A percentile compares a stretch with the other conserved stretches of the same genome.
Conservation (phyloP, 1,284 basidiomycete genomes). For the Sanghuangporus sanghuang region DNA sequence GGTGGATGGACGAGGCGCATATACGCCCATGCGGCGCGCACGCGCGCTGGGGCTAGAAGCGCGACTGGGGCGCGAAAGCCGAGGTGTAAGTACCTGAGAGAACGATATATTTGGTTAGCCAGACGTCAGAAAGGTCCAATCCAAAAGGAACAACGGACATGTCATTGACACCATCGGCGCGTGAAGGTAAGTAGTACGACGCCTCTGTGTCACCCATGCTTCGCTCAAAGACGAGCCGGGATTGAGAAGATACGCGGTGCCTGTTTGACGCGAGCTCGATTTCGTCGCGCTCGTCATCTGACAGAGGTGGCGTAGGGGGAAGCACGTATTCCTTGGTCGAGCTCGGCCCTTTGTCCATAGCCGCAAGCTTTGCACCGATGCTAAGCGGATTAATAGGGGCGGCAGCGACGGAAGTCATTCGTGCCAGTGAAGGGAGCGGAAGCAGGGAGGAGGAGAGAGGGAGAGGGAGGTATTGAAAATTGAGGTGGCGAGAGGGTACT, state of each 20-base stretch:
- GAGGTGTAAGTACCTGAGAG: slow-evolving; percentile 61
- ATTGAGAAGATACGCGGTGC: not conserved
- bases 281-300: slow-evolving; percentile 14
- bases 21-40: slow-evolving; percentile 64
- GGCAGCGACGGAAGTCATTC: not conserved
- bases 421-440: not conserved
- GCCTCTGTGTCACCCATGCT: slow-evolving; percentile 59
- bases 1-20: slow-evolving; percentile 63
- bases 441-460: not conserved
- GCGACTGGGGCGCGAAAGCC: slow-evolving; percentile 47
- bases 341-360: not conserved
- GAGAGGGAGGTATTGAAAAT: not conserved
- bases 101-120: not conserved
- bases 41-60: slow-evolving; percentile 39
- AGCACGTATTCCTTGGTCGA: not conserved
- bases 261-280: not conserved
- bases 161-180: slow-evolving; percentile 75
- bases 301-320: slow-evolving; percentile 13
- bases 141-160: slow-evolving; percentile 45
- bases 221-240: slow-evolving; percentile 31
- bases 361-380: not conserved
- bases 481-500: not conserved
- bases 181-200: slow-evolving; percentile 70
- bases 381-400: not conserved
- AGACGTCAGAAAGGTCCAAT: not conserved